Conservation (phyloP, 805 yeast genomes). For the Candida krabiensis region DNA sequence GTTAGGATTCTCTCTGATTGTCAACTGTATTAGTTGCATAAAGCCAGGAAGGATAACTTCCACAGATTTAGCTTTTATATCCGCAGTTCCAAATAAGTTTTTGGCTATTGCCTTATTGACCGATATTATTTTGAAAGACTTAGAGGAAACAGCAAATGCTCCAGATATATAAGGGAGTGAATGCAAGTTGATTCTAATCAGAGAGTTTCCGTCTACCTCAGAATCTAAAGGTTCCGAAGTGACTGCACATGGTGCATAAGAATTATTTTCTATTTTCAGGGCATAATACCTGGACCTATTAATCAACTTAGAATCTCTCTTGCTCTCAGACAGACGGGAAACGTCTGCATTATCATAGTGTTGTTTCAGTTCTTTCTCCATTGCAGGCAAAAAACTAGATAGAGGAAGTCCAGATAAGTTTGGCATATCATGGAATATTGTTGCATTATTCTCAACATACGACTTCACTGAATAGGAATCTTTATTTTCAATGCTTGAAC, state of each 20-base stretch:
- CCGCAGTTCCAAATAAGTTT: conserved; percentile 70
- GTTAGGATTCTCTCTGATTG: conserved; percentile 41
- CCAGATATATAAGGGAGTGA: conserved; percentile 88
- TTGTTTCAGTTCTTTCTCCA: conserved; percentile 17
- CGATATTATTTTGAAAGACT: conserved; percentile 54
- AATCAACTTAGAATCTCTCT: conserved; percentile 42
- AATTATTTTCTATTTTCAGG: conserved; percentile 39
- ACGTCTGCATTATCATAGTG: conserved; percentile 4
- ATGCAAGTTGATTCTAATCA: conserved; percentile 63
- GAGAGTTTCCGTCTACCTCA: conserved; percentile 31
- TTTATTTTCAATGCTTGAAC: conserved; percentile 17
- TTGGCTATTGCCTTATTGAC: conserved; percentile 78
- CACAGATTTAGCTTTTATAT: conserved; percentile 48
- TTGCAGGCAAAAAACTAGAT: conserved; percentile 22
- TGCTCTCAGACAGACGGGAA: conserved; percentile 6
- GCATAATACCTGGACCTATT: conserved; percentile 68
- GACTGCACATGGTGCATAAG: conserved; percentile 71
- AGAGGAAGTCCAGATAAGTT: conserved; percentile 19
- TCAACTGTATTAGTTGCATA: conserved; percentile 41
- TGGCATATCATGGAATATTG: conserved; percentile 21
- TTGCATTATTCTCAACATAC: conserved; percentile 21
- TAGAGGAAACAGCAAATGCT: conserved; percentile 64
- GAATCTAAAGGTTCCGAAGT: conserved; percentile 59
- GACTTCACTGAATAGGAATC: conserved; percentile 23
- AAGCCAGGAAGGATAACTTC: conserved; percentile 66